Evolutionary conservation across 345 rosid species (phyloP), one percentile per base, ranked within the genome.

Genomic region (Carallia pectinifolia): DNA sequence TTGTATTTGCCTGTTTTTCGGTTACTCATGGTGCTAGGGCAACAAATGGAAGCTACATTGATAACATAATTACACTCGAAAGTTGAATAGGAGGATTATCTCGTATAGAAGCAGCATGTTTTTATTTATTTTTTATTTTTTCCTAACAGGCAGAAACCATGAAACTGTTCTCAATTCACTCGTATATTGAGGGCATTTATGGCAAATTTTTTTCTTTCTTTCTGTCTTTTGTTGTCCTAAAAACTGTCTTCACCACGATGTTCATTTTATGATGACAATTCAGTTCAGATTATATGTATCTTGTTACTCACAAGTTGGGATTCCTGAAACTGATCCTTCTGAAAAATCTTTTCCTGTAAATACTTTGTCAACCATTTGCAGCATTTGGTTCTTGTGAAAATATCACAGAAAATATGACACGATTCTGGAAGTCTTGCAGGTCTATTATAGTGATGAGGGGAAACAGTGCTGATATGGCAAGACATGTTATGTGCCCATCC

Each of bases 401-500:
- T 27, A 56, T 56, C 31, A 9, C 5, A 19, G 60, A 19, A 6
- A 56, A 56, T 30, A 27, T 27, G 60, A 27, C 33, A 27, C 6
- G 60, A 8, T 56, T 76, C 31, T 56, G 31, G 31, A 56, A 56
- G 27, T 56, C 31, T 56, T 56, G 60, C 60, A 56, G 60, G 60
- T 56, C 60, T 27, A 27, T 56, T 56, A 23, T 56, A 30, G 60
- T 56, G 27, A 56, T 56, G 60, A 56, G 60, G 31, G 60, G 60
- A 56, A 56, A 56, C 60, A 56, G 60, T 56, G 60, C 60, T 19
- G 60, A 56, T 27, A 56, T 56, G 60, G 60, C 60, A 13, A 56
- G 60, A 30, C 60, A 56, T 27, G 60, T 56, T 30, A 56, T 56
- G 34, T 56, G 60, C 17, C 31, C 60, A 56, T 86, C 94, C 37